Percentiles rank a stretch among this genome's conserved stretches.
Evolutionary conservation across 225 moss, liverwort and hornwort genomes (phyloP).

Genomic region (Sphagnum tenellum): DNA sequence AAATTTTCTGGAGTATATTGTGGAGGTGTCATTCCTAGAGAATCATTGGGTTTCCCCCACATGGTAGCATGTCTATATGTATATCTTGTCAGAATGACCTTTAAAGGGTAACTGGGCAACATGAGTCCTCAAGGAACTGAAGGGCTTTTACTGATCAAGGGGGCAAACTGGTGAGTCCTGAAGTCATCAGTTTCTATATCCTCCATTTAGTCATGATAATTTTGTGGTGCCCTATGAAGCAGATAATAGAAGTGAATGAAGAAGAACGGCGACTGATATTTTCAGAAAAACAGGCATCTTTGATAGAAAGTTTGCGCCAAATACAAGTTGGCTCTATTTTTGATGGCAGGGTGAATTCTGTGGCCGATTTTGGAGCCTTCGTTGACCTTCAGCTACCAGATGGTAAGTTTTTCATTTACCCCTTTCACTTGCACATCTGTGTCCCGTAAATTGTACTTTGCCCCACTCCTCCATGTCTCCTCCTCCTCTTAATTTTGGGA

Average conservation of each 20-base stretch:
- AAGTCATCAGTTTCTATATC: neutral
- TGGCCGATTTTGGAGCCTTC: conserved; percentile 96
- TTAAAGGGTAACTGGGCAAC: too few species aligned
- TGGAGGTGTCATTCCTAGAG: neutral
- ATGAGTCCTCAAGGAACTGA: too few species aligned
- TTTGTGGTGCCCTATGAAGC: conserved; percentile 11
- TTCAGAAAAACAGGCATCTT: conserved; percentile 82
- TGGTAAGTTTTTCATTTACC: conserved; percentile 30
- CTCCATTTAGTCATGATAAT: neutral
- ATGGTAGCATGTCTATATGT: neutral
- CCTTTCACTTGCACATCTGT: too few species aligned
- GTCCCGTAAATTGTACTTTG: too few species aligned
- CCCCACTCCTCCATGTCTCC: too few species aligned
- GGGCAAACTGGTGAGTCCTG: too few species aligned
- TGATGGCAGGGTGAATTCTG: conserved; percentile 87
- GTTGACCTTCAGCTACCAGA: conserved; percentile 78
- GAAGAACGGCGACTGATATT: conserved; percentile 80
- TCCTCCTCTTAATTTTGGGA: too few species aligned
- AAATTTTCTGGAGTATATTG: too few species aligned
- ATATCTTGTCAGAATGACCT: neutral
- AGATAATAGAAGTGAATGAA: conserved; percentile 84
- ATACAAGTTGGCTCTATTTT: conserved; percentile 61
- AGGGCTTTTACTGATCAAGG: too few species aligned
- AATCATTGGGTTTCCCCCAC: too few species aligned
- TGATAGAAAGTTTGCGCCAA: conserved; percentile 63